Evolutionary conservation across 1,284 basidiomycete species (phyloP), one percentile per base, ranked within the genome.

Genomic region (Tilletiopsis washingtonensis): DNA sequence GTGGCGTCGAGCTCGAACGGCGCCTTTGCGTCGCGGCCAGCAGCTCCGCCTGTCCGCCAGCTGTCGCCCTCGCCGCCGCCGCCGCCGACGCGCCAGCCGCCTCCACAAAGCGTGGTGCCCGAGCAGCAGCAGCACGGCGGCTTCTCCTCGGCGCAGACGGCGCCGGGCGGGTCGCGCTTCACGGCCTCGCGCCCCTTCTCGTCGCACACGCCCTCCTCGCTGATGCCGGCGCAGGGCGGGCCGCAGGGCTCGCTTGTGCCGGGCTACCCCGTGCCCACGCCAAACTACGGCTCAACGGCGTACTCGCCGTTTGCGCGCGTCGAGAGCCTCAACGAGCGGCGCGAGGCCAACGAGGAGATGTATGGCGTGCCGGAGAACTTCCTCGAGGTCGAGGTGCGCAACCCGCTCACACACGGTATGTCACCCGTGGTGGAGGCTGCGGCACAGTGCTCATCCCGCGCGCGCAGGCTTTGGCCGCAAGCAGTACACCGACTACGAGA

Each of bases 401-500:
- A 94, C 73, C 90, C 93, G 2, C 86, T 93, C 75, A 99, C 94
- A 0, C 91, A 97, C 69, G 91, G 91, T 89, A 64, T 71, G 5
- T 6, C 42, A n/a, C 6, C 3, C 27, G 12, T 34, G 32, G 32
- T 34, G 32, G 12, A 2, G 32, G 12, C 32, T 34, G 12, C 17
- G 32, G 12, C 17, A 25, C 29, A 17, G 25, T 53, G 7, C 26
- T 24, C 32, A 37, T 23, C 19, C 11, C 38, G 24, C 29, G 19
- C 12, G 26, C n/a, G 12, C 34, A 57, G 55, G 69, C 11, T 60
- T 63, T 17, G 70, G 70, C 1, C 79, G 93, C 64, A 96, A 96
- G 80, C 94, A 93, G 90, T 98, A 88, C 75, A 99, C 93, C 42
- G 91, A 98, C 79, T 98, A 98, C 72, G 93, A 99, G 77, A 86